These are phyloP conservation scores for Zygoascus tannicola DNA, from an alignment of 805 yeast species.

Conservation along the genomic window DNA sequence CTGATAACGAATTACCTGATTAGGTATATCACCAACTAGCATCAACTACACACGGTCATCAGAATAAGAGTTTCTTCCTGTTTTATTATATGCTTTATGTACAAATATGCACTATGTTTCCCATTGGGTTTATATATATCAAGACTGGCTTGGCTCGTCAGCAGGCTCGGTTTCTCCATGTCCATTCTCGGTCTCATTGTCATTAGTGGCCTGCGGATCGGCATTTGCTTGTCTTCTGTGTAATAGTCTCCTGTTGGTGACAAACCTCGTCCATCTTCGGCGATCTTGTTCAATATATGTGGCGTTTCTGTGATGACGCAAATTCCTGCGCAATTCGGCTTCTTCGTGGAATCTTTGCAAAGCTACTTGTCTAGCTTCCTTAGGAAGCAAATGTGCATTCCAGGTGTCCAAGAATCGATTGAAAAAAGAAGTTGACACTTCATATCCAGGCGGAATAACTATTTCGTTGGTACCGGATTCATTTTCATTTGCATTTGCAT, in stretches of 20 bases:
- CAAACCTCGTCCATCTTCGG: constrained; percentile 17
- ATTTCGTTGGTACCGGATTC: neutral
- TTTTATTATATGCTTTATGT: too few species aligned
- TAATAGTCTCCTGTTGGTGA: constrained; percentile 11
- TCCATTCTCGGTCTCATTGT: too few species aligned
- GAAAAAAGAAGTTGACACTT: constrained; percentile 17
- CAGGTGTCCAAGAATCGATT: constrained; percentile 24
- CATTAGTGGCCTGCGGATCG: too few species aligned
- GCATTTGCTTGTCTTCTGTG: too few species aligned
- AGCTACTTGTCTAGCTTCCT: constrained; percentile 21
- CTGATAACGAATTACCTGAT: too few species aligned
- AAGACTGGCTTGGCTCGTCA: too few species aligned
- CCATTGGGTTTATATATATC: too few species aligned
- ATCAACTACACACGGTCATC: too few species aligned
- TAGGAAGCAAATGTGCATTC: constrained; percentile 26
- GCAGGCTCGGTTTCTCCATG: too few species aligned
- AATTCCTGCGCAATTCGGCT: constrained; percentile 18
- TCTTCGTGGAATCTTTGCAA: constrained; percentile 22
- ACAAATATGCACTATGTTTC: too few species aligned
- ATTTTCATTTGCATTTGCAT: neutral
- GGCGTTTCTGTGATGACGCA: constrained; percentile 10
- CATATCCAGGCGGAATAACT: constrained; percentile 12
- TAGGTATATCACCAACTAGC: too few species aligned
- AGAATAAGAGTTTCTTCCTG: too few species aligned
- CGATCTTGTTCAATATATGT: constrained; percentile 13